Conservation (phyloP, 768 basidiomycete species). For the Mycena floridula region DNA sequence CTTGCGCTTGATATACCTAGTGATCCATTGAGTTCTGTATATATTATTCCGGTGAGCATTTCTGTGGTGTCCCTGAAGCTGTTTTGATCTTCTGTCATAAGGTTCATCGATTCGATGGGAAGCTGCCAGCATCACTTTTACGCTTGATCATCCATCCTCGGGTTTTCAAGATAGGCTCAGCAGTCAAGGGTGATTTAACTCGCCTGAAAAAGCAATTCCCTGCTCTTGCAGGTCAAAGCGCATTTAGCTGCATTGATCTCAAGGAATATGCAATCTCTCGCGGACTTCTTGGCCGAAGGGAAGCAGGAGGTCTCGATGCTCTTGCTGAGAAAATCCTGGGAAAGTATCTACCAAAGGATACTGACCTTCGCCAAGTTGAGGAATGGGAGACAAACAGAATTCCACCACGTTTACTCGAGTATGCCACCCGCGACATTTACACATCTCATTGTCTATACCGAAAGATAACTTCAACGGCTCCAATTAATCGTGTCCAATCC, state of each 20-base stretch:
- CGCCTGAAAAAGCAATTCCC: slow-evolving; percentile 12
- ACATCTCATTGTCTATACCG: slow-evolving; percentile 7
- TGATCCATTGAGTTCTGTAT: slow-evolving; percentile 1
- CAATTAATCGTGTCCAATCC: background rate
- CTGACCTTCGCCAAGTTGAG: slow-evolving; percentile 3
- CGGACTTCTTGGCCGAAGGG: slow-evolving; percentile 4
- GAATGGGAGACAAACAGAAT: slow-evolving; percentile 13
- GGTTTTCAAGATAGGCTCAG: slow-evolving; percentile 9
- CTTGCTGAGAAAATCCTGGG: slow-evolving; percentile 6
- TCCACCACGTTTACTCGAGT: slow-evolving; percentile 1
- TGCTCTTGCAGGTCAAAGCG: background rate
- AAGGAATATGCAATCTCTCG: slow-evolving; percentile 7
- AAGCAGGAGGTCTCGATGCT: slow-evolving; percentile 2
- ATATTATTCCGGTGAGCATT: slow-evolving; percentile 6
- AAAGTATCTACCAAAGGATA: slow-evolving; percentile 7
- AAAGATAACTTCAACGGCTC: background rate
- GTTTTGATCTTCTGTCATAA: background rate
- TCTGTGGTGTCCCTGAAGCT: background rate
- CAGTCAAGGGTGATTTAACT: slow-evolving; percentile 11
- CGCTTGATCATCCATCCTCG: slow-evolving; percentile 1
- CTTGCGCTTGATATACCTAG: slow-evolving; percentile 6
- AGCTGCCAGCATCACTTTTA: slow-evolving; percentile 2
- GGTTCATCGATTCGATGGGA: slow-evolving; percentile 1
- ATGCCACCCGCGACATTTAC: slow-evolving; percentile 9
- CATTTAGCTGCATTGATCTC: slow-evolving; percentile 10